Percentiles rank a stretch among this genome's conserved stretches.
Conservation (phyloP, 805 yeast species). For the Huiozyma naganishii region DNA sequence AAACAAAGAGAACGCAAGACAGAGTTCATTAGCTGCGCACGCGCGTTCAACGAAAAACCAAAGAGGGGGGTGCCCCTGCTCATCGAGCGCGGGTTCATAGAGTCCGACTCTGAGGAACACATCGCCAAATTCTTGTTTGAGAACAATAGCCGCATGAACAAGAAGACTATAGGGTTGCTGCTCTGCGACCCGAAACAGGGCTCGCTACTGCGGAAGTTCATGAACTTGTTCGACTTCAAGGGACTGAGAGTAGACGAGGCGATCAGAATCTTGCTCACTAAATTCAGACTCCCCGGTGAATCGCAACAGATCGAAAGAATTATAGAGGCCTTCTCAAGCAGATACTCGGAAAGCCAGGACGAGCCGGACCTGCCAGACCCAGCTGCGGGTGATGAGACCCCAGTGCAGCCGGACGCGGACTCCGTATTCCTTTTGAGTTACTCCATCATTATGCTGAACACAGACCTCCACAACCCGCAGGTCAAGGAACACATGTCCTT, state of each 20-base stretch:
- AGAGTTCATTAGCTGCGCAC: conserved; percentile 66
- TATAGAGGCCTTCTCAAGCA: conserved; percentile 74
- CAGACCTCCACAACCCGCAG: conserved; percentile 88
- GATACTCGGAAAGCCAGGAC: conserved; percentile 59
- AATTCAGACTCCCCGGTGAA: conserved; percentile 92
- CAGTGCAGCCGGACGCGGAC: conserved; percentile 66
- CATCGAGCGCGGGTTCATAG: conserved; percentile 55
- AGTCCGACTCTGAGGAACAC: conserved; percentile 41
- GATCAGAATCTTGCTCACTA: conserved; percentile 63
- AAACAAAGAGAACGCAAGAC: conserved; percentile 43
- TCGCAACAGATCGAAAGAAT: conserved; percentile 93
- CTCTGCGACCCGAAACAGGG: conserved; percentile 66
- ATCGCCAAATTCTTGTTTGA: conserved; percentile 69
- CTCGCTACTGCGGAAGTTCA: conserved; percentile 50
- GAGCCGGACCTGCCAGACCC: conserved; percentile 18
- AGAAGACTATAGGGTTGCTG: conserved; percentile 77
- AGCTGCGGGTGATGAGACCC: conserved; percentile 12
- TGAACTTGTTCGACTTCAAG: conserved; percentile 61
- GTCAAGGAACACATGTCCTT: conserved; percentile 85
- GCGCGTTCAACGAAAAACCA: conserved; percentile 68
- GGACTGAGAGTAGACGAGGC: conserved; percentile 89
- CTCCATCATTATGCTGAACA: conserved; percentile 87
- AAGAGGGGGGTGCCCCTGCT: conserved; percentile 60
- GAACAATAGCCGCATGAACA: conserved; percentile 74
- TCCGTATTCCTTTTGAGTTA: conserved; percentile 83